These are phyloP conservation scores for Hydrangea macrophylla DNA, from an alignment of 148 eudicot species.

Conservation along the genomic window DNA sequence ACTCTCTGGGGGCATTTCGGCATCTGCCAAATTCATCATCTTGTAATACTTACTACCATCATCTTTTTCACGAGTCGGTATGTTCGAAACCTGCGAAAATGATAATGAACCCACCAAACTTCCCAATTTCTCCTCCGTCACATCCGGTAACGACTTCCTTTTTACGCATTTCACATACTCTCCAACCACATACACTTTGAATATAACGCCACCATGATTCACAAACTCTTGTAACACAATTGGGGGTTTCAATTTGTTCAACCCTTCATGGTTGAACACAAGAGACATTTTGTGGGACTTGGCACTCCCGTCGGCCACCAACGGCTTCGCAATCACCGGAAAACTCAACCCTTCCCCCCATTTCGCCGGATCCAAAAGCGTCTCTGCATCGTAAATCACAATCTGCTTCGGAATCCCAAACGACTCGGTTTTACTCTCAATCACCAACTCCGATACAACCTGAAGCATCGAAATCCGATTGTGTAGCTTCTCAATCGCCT, in stretches of 20 bases:
- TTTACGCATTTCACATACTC: slow-evolving; percentile 66
- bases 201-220: slow-evolving; percentile 75
- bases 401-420: slow-evolving; percentile 72
- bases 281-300: slow-evolving; percentile 69
- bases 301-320: slow-evolving; percentile 64
- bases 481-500: slow-evolving; percentile 53
- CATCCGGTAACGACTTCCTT: slow-evolving; percentile 69
- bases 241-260: slow-evolving; percentile 51
- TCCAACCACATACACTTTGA: slow-evolving; percentile 76
- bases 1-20: slow-evolving; percentile 55
- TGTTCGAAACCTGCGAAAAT: slow-evolving; percentile 72
- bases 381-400: slow-evolving; percentile 46
- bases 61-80: slow-evolving; percentile 35
- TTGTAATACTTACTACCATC: slow-evolving; percentile 50
- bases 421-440: slow-evolving; percentile 15
- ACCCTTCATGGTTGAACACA: slow-evolving; percentile 48
- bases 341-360: slow-evolving; percentile 44
- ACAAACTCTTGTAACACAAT: slow-evolving; percentile 68
- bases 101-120: slow-evolving; percentile 41
- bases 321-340: slow-evolving; percentile 64
- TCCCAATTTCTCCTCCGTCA: slow-evolving; percentile 45
- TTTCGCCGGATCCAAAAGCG: slow-evolving; percentile 23
- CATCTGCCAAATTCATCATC: slow-evolving; percentile 50
- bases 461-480: slow-evolving; percentile 74
- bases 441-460: slow-evolving; percentile 43